These are phyloP conservation scores for Hermanozyma aechmeae DNA, from an alignment of 805 yeast species.

Conservation along the genomic window DNA sequence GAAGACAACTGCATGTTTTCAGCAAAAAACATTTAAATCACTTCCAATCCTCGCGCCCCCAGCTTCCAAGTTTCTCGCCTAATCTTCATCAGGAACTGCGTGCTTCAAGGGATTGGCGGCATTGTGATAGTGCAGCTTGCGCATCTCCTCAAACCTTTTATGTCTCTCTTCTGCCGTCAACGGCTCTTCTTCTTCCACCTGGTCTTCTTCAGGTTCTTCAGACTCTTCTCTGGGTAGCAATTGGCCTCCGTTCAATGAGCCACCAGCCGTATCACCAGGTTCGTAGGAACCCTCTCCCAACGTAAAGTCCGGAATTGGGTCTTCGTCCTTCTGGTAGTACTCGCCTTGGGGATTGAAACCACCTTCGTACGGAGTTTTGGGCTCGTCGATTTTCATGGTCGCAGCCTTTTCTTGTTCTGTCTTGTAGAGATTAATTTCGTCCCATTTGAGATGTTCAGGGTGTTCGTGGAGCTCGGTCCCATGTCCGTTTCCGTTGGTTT, in stretches of 20 bases:
- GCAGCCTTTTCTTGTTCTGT: conserved; percentile 67
- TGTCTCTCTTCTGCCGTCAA: conserved; percentile 53
- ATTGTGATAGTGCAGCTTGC: conserved; percentile 71
- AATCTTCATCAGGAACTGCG: conserved; percentile 18
- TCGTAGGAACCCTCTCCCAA: conserved; percentile 50
- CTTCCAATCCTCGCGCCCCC: no score
- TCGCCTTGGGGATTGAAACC: conserved; percentile 79
- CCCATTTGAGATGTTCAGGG: conserved; percentile 62
- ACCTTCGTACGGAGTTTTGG: conserved; percentile 91
- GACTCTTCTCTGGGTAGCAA: conserved; percentile 16
- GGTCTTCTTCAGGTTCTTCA: conserved; percentile 25
- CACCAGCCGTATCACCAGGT: conserved; percentile 13
- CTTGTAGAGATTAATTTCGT: conserved; percentile 63
- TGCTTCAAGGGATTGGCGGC: conserved; percentile 39
- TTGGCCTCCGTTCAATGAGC: conserved; percentile 35
- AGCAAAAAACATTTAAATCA: no score
- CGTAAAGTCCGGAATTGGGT: conserved; percentile 40
- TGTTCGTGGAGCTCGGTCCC: conserved; percentile 5
- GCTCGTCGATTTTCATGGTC: conserved; percentile 84
- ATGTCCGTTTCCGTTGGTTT: conserved; percentile 17
- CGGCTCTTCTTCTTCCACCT: conserved; percentile 27
- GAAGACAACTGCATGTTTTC: no score
- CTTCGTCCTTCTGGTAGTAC: conserved; percentile 60
- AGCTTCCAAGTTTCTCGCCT: no score
- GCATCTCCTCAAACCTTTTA: conserved; percentile 61